phyloP scores from a whole-genome alignment of 208 protist genomes.

The Tritrichomonas foetus region DNA sequence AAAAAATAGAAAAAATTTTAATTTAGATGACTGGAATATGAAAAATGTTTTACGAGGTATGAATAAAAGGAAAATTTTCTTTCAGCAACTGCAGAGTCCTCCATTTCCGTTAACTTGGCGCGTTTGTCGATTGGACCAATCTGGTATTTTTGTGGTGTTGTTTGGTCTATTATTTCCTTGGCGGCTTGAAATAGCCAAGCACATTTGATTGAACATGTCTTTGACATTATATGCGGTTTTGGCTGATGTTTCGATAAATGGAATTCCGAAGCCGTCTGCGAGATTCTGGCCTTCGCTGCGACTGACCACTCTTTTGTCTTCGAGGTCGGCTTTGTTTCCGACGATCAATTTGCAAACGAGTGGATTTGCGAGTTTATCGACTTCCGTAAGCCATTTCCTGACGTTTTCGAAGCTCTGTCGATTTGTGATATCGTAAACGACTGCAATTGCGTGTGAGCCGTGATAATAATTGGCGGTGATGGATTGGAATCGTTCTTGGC shows the following conservation, averaged over 20 bases:
- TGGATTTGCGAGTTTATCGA: conserved; percentile 90
- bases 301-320: conserved; percentile 65
- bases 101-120: no score
- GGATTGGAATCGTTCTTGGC: conserved; percentile 78
- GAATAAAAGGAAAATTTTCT: no score
- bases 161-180: no score
- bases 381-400: conserved; percentile 75
- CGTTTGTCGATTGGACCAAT: no score
- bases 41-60: no score
- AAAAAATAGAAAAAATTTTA: no score
- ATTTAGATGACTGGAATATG: no score
- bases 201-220: conserved; percentile 88
- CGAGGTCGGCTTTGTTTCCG: conserved; percentile 95
- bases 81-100: no score
- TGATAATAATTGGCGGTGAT: conserved; percentile 84
- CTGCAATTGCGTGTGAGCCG: conserved; percentile 90
- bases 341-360: conserved; percentile 96
- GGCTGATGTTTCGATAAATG: conserved; percentile 97
- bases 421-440: conserved; percentile 72
- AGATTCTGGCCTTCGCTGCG: conserved; percentile 52
- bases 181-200: not conserved
- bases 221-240: conserved; percentile 96
- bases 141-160: no score
- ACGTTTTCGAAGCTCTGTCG: conserved; percentile 48
- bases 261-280: conserved; percentile 86